These are phyloP conservation scores for Fusarium abutilonis DNA, from an alignment of 2,329 filamentous ascomycete species.

Conservation along the genomic window DNA sequence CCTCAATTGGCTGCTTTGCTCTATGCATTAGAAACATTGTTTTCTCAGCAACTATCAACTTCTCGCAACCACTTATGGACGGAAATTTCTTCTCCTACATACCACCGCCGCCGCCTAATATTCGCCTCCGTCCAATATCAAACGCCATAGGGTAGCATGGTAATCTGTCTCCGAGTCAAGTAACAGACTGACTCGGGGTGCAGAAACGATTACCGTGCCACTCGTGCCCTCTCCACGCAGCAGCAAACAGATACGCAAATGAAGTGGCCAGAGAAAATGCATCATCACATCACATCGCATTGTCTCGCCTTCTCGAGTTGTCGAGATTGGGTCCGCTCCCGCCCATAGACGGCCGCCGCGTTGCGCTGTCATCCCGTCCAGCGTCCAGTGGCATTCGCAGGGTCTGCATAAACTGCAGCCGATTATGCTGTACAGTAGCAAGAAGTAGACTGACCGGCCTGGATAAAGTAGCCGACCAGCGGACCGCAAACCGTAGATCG, in stretches of 20 bases:
- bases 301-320: constrained; percentile 32
- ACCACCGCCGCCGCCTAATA: constrained; percentile 1
- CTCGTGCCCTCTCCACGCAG: constrained; percentile 34
- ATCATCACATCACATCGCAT: constrained; percentile 45
- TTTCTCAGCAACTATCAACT: constrained; percentile 1
- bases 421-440: constrained; percentile 32
- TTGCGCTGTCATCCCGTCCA: constrained; percentile 24
- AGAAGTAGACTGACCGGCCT: constrained; percentile 26
- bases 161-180: constrained; percentile 27
- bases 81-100: constrained; percentile 7
- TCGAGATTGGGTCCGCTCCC: constrained; percentile 40
- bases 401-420: constrained; percentile 14
- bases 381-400: constrained; percentile 30
- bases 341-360: constrained; percentile 38
- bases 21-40: not conserved
- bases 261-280: constrained; percentile 38
- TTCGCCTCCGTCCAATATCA: constrained; percentile 13
- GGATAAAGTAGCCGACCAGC: constrained; percentile 28
- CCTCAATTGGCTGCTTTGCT: not conserved
- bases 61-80: constrained; percentile 9
- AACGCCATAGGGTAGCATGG: constrained; percentile 9
- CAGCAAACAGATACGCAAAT: constrained; percentile 16
- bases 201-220: constrained; percentile 29
- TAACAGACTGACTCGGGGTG: constrained; percentile 24
- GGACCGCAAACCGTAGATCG: constrained; percentile 44